Evolutionary conservation across 306 rosid species (phyloP).

Genomic region (Ormosia semicastrata): DNA sequence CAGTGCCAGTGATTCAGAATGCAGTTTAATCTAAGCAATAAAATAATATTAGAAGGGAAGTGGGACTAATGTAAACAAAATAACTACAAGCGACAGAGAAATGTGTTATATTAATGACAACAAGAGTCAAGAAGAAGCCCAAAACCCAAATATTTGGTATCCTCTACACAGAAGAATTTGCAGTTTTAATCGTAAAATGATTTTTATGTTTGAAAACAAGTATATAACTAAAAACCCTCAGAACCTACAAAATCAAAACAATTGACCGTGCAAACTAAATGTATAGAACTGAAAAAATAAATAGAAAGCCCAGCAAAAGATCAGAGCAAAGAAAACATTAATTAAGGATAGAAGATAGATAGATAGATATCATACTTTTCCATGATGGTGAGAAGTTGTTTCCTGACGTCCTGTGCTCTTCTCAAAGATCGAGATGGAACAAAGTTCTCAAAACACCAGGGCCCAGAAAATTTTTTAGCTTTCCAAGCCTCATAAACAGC

Average conservation of each 20-base stretch:
- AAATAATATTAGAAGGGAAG: background rate
- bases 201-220: background rate
- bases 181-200: background rate
- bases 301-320: background rate
- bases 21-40: slow-evolving; percentile 3
- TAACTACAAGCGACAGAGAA: background rate
- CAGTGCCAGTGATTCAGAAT: slow-evolving; percentile 18
- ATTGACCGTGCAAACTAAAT: background rate
- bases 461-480: slow-evolving; percentile 69
- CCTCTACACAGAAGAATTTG: background rate
- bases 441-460: slow-evolving; percentile 90
- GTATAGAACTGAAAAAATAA: background rate
- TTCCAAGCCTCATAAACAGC: slow-evolving; percentile 94
- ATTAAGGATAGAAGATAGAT: slow-evolving; percentile 2
- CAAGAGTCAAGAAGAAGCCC: slow-evolving; percentile 1
- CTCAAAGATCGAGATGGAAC: slow-evolving; percentile 62
- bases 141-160: background rate
- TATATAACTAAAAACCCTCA: background rate
- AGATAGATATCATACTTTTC: slow-evolving; percentile 58
- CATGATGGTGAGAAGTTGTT: slow-evolving; percentile 85
- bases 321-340: background rate
- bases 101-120: slow-evolving; percentile 5
- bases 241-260: slow-evolving; percentile 1
- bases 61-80: background rate
- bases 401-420: slow-evolving; percentile 83